Conservation (phyloP, 441 rosid species). For the Heliophila coronopifolia region DNA sequence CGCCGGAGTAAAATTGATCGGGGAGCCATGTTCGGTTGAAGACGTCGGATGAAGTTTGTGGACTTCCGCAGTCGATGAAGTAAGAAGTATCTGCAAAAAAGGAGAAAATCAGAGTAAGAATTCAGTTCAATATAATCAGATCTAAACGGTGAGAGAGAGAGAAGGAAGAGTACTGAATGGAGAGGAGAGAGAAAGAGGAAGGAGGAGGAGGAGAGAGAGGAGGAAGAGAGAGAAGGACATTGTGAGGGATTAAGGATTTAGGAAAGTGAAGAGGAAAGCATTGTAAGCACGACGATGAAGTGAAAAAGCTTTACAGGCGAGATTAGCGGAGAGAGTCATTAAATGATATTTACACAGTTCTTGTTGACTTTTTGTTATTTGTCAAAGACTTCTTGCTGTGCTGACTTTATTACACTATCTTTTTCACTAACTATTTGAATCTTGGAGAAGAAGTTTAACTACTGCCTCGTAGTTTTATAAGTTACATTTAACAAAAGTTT, state of each 20-base stretch:
- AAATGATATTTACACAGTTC: too few species aligned
- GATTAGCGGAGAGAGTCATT: too few species aligned
- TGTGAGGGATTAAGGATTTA: slow-evolving; percentile 7
- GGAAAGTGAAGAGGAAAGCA: slow-evolving; percentile 13
- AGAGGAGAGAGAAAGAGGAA: slow-evolving; percentile 29
- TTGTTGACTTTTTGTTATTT: too few species aligned
- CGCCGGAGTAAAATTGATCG: slow-evolving; percentile 80
- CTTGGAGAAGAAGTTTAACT: too few species aligned
- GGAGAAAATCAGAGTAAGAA: neutral
- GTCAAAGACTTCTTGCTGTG: too few species aligned
- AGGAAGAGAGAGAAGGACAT: slow-evolving; percentile 28
- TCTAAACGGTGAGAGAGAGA: slow-evolving; percentile 6
- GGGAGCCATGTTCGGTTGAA: slow-evolving; percentile 72
- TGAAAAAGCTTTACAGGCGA: too few species aligned
- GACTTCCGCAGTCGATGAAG: slow-evolving; percentile 83
- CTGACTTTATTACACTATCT: too few species aligned
- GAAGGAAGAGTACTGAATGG: slow-evolving; percentile 36
- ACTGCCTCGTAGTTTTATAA: too few species aligned
- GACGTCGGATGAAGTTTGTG: slow-evolving; percentile 42
- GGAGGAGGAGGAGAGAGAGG: slow-evolving; percentile 31
- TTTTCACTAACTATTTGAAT: too few species aligned
- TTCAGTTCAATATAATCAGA: slow-evolving; percentile 20
- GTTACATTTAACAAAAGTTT: too few species aligned
- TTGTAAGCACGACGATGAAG: neutral
- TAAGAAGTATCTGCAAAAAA: slow-evolving; percentile 44